Evolutionary conservation across 2,329 filamentous ascomycete genomes (phyloP), one percentile per base, ranked within the genome.

Genomic region (Aspergillus sp.): DNA sequence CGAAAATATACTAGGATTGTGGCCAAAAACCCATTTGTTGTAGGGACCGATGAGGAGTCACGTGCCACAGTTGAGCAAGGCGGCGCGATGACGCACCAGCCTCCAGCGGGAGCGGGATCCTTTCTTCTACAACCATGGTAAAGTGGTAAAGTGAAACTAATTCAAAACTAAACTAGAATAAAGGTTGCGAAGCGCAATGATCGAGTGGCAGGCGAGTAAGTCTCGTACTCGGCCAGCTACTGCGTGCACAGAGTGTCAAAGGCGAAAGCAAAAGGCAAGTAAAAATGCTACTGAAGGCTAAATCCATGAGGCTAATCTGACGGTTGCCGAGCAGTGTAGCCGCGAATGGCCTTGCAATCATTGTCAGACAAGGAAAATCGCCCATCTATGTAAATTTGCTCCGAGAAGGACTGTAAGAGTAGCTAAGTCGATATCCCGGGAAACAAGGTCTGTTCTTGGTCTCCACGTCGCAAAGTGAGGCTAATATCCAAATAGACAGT

Each of bases 261-360:
- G 82, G 8, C 77, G 81, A 47, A 84, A 84, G 69, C 82, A 84
- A 65, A 83, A 82, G 76, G 80, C 77, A 71, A 67, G 71, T 53
- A 50, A 56, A 30, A 25, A 25, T 41, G 22, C 34, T 13, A 43
- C 59, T 53, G 43, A 15, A 19, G 17, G 43, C 25, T 22, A 13
- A 54, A 54, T n/a, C 47, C 30, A 54, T n/a, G 2, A 43, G 7
- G 5, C 22, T 50, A 48, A 7, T 54, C 66, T 69, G 23, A 68
- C 5, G 23, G 59, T 47, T 23, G 15, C n/a, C 31, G 28, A 59
- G 63, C 41, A 83, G 81, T 84, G 82, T 66, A 82, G 78, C 62
- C 78, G 80, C 38, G 74, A 82, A 67, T 84, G 82, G 77, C 82
- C 81, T 2, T 84, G 82, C 67, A 82, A 82, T 62, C 81, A 83